Evolutionary conservation across 305 asterid species (phyloP).

Genomic region (Fraxinus xanthoxyloides): DNA sequence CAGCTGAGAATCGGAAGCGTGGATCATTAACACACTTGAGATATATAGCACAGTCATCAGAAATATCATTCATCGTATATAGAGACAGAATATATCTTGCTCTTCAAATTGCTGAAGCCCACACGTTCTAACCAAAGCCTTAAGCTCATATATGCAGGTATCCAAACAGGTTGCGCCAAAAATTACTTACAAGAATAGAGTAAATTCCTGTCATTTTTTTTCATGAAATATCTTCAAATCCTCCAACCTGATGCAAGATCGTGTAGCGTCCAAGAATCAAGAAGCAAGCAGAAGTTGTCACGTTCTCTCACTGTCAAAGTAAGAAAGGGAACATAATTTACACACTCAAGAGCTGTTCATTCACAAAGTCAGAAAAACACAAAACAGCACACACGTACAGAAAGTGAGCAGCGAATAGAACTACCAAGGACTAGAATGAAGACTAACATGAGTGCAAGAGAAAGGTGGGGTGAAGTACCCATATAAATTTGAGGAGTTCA

Average conservation of each 20-base stretch:
- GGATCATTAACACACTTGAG: constrained; percentile 28
- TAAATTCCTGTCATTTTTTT: constrained; percentile 47
- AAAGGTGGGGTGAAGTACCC: neutral
- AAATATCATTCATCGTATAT: too few relatives aligned
- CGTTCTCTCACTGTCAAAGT: neutral
- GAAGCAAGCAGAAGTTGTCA: neutral
- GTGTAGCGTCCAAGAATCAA: constrained; percentile 19
- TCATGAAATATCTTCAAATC: constrained; percentile 37
- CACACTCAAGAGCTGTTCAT: neutral
- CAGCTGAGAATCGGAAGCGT: neutral
- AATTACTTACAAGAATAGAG: constrained; percentile 40
- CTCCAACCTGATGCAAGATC: constrained; percentile 15
- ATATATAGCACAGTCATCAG: constrained; percentile 46
- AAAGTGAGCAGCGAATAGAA: neutral
- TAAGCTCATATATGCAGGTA: constrained; percentile 47
- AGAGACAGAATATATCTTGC: too few relatives aligned
- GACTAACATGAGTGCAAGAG: too few relatives aligned
- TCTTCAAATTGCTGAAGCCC: constrained; percentile 34
- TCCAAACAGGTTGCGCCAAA: constrained; percentile 43
- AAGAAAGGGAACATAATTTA: neutral
- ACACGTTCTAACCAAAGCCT: constrained; percentile 65
- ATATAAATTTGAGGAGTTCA: neutral
- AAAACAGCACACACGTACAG: neutral
- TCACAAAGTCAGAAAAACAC: neutral
- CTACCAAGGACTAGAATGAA: neutral